Percentiles rank a stretch among this genome's conserved stretches.
Conservation (phyloP, 2,329 filamentous ascomycete genomes). For the Xylaria multiplex region DNA sequence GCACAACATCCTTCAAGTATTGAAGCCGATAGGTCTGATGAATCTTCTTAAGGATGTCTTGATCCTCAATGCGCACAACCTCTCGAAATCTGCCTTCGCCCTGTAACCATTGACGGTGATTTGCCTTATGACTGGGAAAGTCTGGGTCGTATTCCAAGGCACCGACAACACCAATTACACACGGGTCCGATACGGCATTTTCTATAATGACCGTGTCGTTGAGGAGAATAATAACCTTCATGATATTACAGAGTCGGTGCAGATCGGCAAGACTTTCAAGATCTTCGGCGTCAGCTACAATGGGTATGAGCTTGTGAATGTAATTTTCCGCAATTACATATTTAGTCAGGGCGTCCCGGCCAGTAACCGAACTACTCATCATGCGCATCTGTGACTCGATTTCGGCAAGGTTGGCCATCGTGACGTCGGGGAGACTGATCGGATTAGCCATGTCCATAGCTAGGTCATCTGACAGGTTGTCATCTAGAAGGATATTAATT, state of each 20-base stretch:
- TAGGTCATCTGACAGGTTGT: conserved; percentile 86
- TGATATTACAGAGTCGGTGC: conserved; percentile 94
- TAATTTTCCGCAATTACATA: conserved; percentile 88
- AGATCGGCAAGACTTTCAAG: conserved; percentile 87
- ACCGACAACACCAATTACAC: conserved; percentile 90
- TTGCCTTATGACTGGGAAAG: conserved; percentile 96
- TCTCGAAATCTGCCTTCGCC: conserved; percentile 94
- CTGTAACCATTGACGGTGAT: conserved; percentile 91
- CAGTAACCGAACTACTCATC: conserved; percentile 76
- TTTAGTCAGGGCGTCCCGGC: conserved; percentile 87
- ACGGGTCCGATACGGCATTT: conserved; percentile 87
- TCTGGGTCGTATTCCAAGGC: conserved; percentile 98
- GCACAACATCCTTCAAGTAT: conserved; percentile 97
- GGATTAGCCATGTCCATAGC: conserved; percentile 76
- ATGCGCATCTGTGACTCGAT: conserved; percentile 86
- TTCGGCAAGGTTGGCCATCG: conserved; percentile 83
- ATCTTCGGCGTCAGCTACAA: conserved; percentile 90
- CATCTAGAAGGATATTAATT: conserved; percentile 66
- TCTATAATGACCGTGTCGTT: conserved; percentile 97
- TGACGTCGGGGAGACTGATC: conserved; percentile 79
- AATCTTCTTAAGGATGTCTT: conserved; percentile 85
- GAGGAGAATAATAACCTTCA: conserved; percentile 93
- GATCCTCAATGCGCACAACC: conserved; percentile 90
- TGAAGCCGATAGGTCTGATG: conserved; percentile 95
- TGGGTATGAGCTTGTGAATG: conserved; percentile 83